These are phyloP conservation scores for Eucommia ulmoides DNA, from an alignment of 257 asterid genomes.

Conservation along the genomic window DNA sequence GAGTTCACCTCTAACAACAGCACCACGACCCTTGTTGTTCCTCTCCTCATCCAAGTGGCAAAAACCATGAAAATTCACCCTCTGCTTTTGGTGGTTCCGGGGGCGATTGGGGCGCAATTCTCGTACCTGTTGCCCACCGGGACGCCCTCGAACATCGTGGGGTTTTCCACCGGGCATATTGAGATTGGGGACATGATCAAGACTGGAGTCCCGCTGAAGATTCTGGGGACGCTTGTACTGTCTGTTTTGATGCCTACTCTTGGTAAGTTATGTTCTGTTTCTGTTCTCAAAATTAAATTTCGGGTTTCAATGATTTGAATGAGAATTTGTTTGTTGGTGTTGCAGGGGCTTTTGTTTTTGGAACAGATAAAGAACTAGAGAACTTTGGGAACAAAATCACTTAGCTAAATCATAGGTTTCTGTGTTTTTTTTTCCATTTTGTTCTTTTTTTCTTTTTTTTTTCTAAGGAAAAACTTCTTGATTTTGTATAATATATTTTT, in stretches of 20 bases:
- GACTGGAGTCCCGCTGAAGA: conserved; percentile 48
- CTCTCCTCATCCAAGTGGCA: conserved; percentile 58
- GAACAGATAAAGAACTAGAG: conserved; percentile 30
- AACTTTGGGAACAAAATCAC: no score
- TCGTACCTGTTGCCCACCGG: conserved; percentile 66
- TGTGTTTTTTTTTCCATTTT: no score
- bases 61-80: conserved; percentile 54
- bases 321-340: not conserved
- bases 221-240: conserved; percentile 37
- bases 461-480: no score
- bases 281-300: not conserved
- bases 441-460: no score
- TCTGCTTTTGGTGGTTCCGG: conserved; percentile 59
- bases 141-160: conserved; percentile 79
- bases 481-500: no score
- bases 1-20: conserved; percentile 85
- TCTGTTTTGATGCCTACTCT: conserved; percentile 81
- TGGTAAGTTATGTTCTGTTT: conserved; percentile 25
- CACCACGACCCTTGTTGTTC: conserved; percentile 62
- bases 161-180: conserved; percentile 73
- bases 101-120: conserved; percentile 67
- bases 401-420: no score
- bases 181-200: conserved; percentile 58
- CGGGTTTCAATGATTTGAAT: not conserved
- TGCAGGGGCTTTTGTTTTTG: conserved; percentile 58